Percentiles rank a stretch among this genome's conserved stretches.
These are phyloP conservation scores for Wickerhamiella musiphila DNA, from an alignment of 805 yeast genomes.

Conservation along the genomic window DNA sequence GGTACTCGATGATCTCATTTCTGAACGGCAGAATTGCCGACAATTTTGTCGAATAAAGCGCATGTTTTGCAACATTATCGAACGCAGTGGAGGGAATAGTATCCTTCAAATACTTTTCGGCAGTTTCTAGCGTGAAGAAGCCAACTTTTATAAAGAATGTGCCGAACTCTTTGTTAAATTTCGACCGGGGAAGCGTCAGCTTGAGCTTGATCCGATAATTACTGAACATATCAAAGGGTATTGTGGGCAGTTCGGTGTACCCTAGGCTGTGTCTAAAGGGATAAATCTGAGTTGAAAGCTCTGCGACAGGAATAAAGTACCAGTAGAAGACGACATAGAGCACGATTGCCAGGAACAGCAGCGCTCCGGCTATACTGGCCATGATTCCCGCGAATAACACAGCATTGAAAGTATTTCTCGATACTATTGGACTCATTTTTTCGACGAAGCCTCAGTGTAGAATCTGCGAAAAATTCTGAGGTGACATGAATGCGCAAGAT, in stretches of 20 bases:
- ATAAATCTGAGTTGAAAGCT: no score
- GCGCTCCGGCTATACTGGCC: slow-evolving; percentile 10
- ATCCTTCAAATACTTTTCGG: no score
- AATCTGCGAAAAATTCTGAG: no score
- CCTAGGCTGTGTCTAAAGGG: no score
- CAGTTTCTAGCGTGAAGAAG: no score
- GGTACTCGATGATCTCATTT: slow-evolving; percentile 15
- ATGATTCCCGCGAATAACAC: slow-evolving; percentile 18
- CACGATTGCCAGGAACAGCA: slow-evolving; percentile 11
- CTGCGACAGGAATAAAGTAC: slow-evolving; percentile 9
- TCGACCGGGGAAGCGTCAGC: slow-evolving; percentile 19
- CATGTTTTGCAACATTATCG: no score
- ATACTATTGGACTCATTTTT: background rate
- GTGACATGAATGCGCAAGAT: no score
- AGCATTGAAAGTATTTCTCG: background rate
- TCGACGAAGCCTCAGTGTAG: no score
- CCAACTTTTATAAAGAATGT: slow-evolving; percentile 20
- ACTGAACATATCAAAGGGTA: slow-evolving; percentile 3
- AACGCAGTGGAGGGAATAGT: no score
- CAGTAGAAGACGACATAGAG: slow-evolving; percentile 11
- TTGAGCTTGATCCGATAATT: slow-evolving; percentile 16
- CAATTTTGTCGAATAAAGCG: no score
- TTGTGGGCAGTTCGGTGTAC: no score
- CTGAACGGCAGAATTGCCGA: slow-evolving; percentile 21
- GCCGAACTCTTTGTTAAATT: slow-evolving; percentile 17